Percentiles rank a stretch among this genome's conserved stretches.
Evolutionary conservation across 2,329 filamentous ascomycete genomes (phyloP).

Genomic region (Calonectria henricotiae): DNA sequence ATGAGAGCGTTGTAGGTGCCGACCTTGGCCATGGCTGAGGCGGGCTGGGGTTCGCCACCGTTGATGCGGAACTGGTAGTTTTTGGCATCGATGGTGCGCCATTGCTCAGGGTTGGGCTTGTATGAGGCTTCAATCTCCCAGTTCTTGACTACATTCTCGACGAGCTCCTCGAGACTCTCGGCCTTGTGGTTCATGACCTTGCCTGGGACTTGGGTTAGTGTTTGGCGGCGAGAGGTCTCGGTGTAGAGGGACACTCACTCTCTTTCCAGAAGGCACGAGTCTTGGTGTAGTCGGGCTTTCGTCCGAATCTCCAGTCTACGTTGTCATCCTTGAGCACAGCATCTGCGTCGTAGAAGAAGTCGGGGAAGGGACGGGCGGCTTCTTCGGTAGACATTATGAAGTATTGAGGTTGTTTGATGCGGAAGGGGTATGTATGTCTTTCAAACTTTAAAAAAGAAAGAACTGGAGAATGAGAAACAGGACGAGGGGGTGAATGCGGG

Average conservation of each 20-base stretch:
- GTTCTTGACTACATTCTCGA: conserved; percentile 81
- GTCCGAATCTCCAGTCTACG: conserved; percentile 32
- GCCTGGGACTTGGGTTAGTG: conserved; percentile 59
- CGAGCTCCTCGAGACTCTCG: conserved; percentile 72
- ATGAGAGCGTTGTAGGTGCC: conserved; percentile 82
- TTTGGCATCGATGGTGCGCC: conserved; percentile 75
- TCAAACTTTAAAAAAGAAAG: conserved; percentile 4
- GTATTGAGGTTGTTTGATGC: not conserved
- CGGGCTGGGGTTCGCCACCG: conserved; percentile 70
- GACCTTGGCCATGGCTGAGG: conserved; percentile 77
- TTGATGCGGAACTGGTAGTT: conserved; percentile 78
- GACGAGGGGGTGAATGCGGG: not conserved
- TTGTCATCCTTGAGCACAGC: conserved; percentile 34
- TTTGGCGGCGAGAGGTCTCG: not conserved
- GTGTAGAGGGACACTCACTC: conserved; percentile 62
- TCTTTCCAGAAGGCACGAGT: conserved; percentile 73
- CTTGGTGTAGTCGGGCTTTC: conserved; percentile 74
- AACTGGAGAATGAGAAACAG: not conserved
- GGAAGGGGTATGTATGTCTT: not conserved
- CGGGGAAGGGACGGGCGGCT: conserved; percentile 56
- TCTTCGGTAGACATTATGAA: not conserved
- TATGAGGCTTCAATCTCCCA: conserved; percentile 82
- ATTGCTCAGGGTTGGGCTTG: conserved; percentile 74
- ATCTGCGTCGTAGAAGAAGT: conserved; percentile 29
- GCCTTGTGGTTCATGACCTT: conserved; percentile 72